phyloP scores from a whole-genome alignment of 2,329 filamentous ascomycete species.

The Neonectria faginata region DNA sequence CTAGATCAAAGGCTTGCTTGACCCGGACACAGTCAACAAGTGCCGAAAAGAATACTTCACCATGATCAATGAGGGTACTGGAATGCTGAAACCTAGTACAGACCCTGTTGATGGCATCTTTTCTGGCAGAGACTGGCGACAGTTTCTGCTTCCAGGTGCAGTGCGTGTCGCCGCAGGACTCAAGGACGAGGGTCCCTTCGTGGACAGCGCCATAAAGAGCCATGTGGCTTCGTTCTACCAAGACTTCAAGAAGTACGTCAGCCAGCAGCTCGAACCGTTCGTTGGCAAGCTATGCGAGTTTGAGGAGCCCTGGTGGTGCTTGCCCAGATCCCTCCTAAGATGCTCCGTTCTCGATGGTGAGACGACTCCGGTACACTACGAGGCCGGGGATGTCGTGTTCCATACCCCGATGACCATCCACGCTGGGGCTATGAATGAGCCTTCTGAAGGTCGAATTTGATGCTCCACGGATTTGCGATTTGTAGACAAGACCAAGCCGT shows the following conservation, averaged over 20 bases:
- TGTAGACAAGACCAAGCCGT: constrained; percentile 11
- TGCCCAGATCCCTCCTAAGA: too few species aligned
- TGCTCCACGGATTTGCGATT: constrained; percentile 16
- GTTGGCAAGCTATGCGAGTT: too few species aligned
- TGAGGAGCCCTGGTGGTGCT: too few species aligned
- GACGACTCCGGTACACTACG: too few species aligned
- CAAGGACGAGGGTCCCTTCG: constrained; percentile 33
- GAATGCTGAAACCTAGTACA: constrained; percentile 65
- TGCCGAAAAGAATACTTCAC: constrained; percentile 64
- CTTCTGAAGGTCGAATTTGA: not conserved
- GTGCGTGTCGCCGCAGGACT: constrained; percentile 7
- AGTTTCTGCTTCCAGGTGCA: constrained; percentile 2
- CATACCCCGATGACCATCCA: constrained; percentile 13
- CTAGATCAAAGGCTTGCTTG: constrained; percentile 65
- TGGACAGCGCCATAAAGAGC: constrained; percentile 60
- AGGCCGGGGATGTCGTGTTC: constrained; percentile 16
- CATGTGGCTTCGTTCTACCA: constrained; percentile 63
- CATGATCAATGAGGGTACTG: constrained; percentile 61
- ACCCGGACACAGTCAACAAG: constrained; percentile 62
- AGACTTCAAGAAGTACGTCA: constrained; percentile 63
- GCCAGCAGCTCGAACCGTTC: constrained; percentile 56
- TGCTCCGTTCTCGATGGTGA: too few species aligned
- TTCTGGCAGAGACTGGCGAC: constrained; percentile 21
- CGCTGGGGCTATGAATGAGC: constrained; percentile 5
- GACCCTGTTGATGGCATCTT: constrained; percentile 65